Evolutionary conservation across 2,329 filamentous ascomycete species (phyloP), one percentile per base, ranked within the genome.

Genomic region (Emmonsiellopsis sp.): DNA sequence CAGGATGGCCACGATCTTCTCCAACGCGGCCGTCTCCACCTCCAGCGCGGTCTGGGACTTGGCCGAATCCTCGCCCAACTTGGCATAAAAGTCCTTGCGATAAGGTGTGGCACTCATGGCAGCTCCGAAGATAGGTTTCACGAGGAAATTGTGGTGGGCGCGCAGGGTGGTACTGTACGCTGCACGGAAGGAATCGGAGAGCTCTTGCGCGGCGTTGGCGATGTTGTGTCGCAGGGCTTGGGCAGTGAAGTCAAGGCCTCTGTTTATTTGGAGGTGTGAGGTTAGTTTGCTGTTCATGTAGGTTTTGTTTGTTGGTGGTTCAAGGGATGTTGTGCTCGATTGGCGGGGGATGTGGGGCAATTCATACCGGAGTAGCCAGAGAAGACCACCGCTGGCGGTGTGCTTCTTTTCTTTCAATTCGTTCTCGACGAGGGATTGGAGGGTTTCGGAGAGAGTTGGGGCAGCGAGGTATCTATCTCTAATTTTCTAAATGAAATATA

Each of bases 31-130:
- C 57, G 97, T 77, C 80, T 92, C 96, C 58, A 75, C 73, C 61
- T 77, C 73, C 63, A 96, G 71, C 65, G 87, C 82, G 53, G 72
- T 66, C 49, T 77, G 63, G 48, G 93, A 85, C 71, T 85, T 81
- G 10, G 64, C 65, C 34, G 61, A 56, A 54, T 71, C 65, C 7
- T 63, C 56, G 33, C 59, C 90, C 43, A 98, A 78, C 81, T 96
- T 95, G 60, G 73, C 73, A 70, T 96, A 97, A 69, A 98, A 97
- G 72, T 92, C 88, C 69, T 88, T 88, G 62, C 92, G 83, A 79
- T 96, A 95, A 1, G 93, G 93, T 61, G 87, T 92, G 14, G 90
- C 91, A 62, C 82, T 82, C 90, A 98, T 95, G 69, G 92, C 92
- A 57, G 90, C 86, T 63, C 80, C 87, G 80, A 97, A 97, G 67